Percentiles rank a stretch among this genome's conserved stretches.
These are phyloP conservation scores for Graphilbum sp. DNA, from an alignment of 2,329 filamentous ascomycete species.

Conservation along the genomic window DNA sequence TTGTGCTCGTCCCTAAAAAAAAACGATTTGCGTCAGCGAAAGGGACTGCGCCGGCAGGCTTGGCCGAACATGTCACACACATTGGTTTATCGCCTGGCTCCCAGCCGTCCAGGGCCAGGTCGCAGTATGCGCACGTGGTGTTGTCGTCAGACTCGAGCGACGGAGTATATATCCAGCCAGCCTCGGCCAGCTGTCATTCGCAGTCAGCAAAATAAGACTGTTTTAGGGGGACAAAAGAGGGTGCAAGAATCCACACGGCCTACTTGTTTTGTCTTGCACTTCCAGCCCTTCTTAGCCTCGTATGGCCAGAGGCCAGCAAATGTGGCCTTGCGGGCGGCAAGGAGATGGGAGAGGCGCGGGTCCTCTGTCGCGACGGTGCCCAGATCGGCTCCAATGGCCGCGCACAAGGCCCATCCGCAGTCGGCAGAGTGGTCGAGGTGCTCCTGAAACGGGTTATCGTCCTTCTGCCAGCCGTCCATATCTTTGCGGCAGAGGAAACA, in stretches of 20 bases:
- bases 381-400: conserved; percentile 42
- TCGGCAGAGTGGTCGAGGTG: conserved; percentile 68
- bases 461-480: conserved; percentile 82
- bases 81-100: conserved; percentile 81
- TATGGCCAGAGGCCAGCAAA: conserved; percentile 83
- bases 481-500: conserved; percentile 78
- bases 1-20: conserved; percentile 62
- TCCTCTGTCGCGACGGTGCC: conserved; percentile 53
- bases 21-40: neutral
- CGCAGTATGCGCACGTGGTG: conserved; percentile 82
- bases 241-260: too few species aligned
- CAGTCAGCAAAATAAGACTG: too few species aligned
- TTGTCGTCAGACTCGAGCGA: conserved; percentile 72
- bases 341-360: conserved; percentile 54
- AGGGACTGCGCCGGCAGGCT: neutral
- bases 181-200: conserved; percentile 78
- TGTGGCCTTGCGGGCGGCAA: conserved; percentile 63
- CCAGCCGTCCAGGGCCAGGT: conserved; percentile 83
- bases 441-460: conserved; percentile 69
- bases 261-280: conserved; percentile 78
- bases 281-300: conserved; percentile 74
- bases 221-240: too few species aligned
- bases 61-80: conserved; percentile 37
- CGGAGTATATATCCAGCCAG: conserved; percentile 89
- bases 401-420: conserved; percentile 76